Evolutionary conservation across 176 grass and related monocot genomes (phyloP).

Genomic region (Avena atlantica): DNA sequence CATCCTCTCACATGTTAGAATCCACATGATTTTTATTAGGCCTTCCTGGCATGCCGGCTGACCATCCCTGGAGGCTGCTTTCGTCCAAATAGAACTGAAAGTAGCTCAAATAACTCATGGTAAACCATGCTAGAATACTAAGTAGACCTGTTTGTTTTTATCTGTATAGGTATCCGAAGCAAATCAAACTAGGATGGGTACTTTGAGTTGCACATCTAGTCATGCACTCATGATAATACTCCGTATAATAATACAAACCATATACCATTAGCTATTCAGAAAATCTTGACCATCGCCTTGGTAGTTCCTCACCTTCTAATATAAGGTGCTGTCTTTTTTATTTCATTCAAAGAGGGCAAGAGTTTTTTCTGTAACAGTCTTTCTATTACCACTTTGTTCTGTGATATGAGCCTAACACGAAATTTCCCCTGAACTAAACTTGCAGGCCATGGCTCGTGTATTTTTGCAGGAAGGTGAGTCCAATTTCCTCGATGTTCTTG

Average conservation of each 20-base stretch:
- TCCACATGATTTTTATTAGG: background rate
- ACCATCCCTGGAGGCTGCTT: background rate
- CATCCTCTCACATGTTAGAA: conserved; percentile 14
- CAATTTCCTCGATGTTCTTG: background rate
- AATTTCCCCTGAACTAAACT: conserved; percentile 26
- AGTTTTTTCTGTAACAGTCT: background rate
- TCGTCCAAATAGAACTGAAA: conserved; percentile 22
- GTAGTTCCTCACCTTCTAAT: conserved; percentile 10
- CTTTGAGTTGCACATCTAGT: conserved; percentile 1
- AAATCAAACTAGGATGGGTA: conserved; percentile 18
- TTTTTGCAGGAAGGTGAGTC: conserved; percentile 92
- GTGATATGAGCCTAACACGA: conserved; percentile 23
- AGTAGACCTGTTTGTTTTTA: background rate
- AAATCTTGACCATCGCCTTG: background rate
- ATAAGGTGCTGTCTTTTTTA: background rate
- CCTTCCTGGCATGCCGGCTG: background rate
- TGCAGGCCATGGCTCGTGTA: conserved; percentile 89
- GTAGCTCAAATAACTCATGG: background rate
- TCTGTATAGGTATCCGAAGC: background rate
- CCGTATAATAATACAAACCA: conserved; percentile 3
- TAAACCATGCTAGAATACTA: background rate
- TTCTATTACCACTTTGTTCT: background rate
- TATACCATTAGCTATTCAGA: background rate
- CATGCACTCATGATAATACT: background rate
- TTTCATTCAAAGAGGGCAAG: background rate